Evolutionary conservation across 345 rosid genomes (phyloP), one percentile per base, ranked within the genome.

Genomic region (Syzygium aromaticum): DNA sequence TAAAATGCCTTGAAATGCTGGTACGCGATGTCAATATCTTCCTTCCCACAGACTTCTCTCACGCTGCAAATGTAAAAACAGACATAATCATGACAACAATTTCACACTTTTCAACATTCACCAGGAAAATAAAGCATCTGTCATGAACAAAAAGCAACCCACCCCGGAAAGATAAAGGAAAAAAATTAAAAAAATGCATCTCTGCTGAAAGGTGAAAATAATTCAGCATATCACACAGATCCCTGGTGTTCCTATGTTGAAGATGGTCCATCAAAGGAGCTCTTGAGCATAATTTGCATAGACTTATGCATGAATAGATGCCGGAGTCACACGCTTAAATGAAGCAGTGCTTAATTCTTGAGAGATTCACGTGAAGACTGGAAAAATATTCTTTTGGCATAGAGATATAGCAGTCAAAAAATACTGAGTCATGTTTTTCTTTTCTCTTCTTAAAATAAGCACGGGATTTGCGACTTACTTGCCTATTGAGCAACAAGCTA

Each of bases 1-100:
- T 93, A 95, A 91, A 95, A 97, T 85, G 98, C 98, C 92, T 94
- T 97, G 93, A 97, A 98, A 93, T 98, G 98, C 88, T 88, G 92
- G 94, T 96, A 96, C 4, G 99, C 96, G 12, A 92, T 94, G 90
- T 95, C 98, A 87, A 95, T 89, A 88, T 98, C 98, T 78, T 94
- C 96, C 89, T 92, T 94, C 87, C 98, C 98, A 54, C 99, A 97
- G 67, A 94, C 91, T 88, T 97, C 98, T 91, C 99, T 93, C 86
- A 97, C 96, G 85, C 88, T 90, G 86, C 49, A 82, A 61, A 11
- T 19, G n/a, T 61, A 46, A 64, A 11, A 19, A 73, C 1, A 73
- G 14, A 49, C 49, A 33, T 4, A 73, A 73, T 21, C 82, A 38
- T 8, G 82, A 73, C 0, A 10, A 40, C 82, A 73, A 49, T 73